Evolutionary conservation across 306 rosid genomes (phyloP), one percentile per base, ranked within the genome.

Genomic region (Astragalus membranaceus): DNA sequence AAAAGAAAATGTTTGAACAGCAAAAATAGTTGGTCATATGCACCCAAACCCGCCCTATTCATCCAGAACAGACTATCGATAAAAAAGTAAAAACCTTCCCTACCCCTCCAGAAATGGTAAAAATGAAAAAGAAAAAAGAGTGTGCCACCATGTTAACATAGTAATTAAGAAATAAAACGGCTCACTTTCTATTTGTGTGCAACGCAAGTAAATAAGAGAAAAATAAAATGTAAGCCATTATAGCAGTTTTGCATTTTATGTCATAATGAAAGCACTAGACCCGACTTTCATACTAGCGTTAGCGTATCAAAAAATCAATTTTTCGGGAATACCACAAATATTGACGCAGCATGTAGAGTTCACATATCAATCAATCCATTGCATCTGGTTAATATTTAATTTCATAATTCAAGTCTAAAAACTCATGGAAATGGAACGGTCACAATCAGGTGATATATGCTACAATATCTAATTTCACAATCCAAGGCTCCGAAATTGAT

Each of bases 1-100:
- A 67, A 10, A n/a, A n/a, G n/a, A n/a, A n/a, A 52, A 39, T 12
- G 61, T 70, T 55, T 11, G 50, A 57, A 68, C 23, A 75, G 51
- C 15, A 69, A 69, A 67, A 55, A 26, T 33, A 5, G 10, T 53
- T 44, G 59, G 36, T 13, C 67, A 53, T 44, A 66, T 52, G 60
- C 57, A 59, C 72, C 55, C 48, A 54, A 61, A 46, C 13, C 65
- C 59, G 30, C 39, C 13, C 42, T 35, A 37, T 56, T 71, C 36
- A 63, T 49, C 48, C 29, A 11, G 29, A 51, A 35, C 16, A 41
- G 8, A 15, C 14, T 51, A 53, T 35, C 9, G 30, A 37, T 32
- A 42, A 43, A 26, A 26, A 26, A 2, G 1, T 0, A 20, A n/a
- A 57, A 16, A 36, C 10, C 71, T 43, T 49, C 50, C 47, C 70